phyloP scores from a whole-genome alignment of 2,329 filamentous ascomycete genomes.

The Fusarium nodosum region DNA sequence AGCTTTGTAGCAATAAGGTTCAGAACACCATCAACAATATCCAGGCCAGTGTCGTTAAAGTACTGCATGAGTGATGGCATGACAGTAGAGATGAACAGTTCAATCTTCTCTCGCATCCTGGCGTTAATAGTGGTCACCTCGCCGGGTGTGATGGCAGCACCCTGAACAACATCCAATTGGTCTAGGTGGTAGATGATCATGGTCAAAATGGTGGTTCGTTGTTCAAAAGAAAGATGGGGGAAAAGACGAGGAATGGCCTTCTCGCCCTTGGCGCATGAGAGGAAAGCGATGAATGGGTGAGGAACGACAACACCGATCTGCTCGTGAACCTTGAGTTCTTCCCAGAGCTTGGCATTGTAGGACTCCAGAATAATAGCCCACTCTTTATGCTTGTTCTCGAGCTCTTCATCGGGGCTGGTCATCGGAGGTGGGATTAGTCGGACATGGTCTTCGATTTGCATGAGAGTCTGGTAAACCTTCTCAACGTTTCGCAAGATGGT shows the following conservation, averaged over 20 bases:
- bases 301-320: constrained; percentile 82
- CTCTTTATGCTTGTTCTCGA: constrained; percentile 80
- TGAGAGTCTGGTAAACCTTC: constrained; percentile 85
- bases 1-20: constrained; percentile 86
- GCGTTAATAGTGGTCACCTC: constrained; percentile 80
- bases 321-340: constrained; percentile 90
- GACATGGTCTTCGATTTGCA: constrained; percentile 95
- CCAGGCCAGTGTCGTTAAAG: constrained; percentile 89
- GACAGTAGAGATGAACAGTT: constrained; percentile 88
- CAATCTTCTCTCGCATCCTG: constrained; percentile 88
- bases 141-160: constrained; percentile 79
- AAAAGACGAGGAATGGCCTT: constrained; percentile 96
- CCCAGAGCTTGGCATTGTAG: constrained; percentile 88
- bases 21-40: constrained; percentile 90
- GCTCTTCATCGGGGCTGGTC: constrained; percentile 73
- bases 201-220: constrained; percentile 93
- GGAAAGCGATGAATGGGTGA: constrained; percentile 95
- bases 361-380: constrained; percentile 73
- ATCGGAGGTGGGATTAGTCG: constrained; percentile 78
- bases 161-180: constrained; percentile 87
- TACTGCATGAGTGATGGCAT: constrained; percentile 92
- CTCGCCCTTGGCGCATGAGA: constrained; percentile 96
- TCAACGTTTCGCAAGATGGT: constrained; percentile 89
- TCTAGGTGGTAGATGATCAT: constrained; percentile 97
- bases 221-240: constrained; percentile 90